Conservation (phyloP, 805 yeast species). For the Jamesozyma hellenica region DNA sequence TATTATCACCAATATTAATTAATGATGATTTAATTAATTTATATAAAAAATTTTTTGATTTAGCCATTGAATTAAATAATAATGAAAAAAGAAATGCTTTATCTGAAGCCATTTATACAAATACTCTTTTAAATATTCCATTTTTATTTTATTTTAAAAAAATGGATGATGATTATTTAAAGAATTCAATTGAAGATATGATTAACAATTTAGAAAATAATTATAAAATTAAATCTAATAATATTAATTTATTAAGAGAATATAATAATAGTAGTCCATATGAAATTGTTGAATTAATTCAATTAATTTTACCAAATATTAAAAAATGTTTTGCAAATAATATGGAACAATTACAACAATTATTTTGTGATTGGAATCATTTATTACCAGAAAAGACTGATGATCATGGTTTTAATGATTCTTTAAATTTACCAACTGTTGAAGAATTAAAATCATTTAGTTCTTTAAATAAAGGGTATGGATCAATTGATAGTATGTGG, state of each 20-base stretch:
- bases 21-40: slow-evolving; percentile 41
- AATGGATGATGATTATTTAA: slow-evolving; percentile 20
- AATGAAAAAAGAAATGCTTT: slow-evolving; percentile 40
- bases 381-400: slow-evolving; percentile 28
- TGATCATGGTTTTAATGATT: slow-evolving; percentile 26
- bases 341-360: slow-evolving; percentile 32
- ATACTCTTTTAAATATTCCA: slow-evolving; percentile 55
- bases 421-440: slow-evolving; percentile 30
- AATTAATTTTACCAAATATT: slow-evolving; percentile 44
- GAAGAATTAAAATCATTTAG: slow-evolving; percentile 27
- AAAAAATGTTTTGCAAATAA: slow-evolving; percentile 30
- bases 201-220: slow-evolving; percentile 35
- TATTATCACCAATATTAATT: slow-evolving; percentile 51
- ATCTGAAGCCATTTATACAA: slow-evolving; percentile 60
- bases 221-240: slow-evolving; percentile 13
- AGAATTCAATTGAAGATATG: slow-evolving; percentile 34
- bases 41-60: slow-evolving; percentile 42
- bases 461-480: slow-evolving; percentile 31
- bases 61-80: slow-evolving; percentile 48
- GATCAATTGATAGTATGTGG: slow-evolving; percentile 61
- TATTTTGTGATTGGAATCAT: slow-evolving; percentile 33
- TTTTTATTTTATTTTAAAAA: slow-evolving; percentile 42
- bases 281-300: slow-evolving; percentile 38
- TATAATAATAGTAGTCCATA: slow-evolving; percentile 35
- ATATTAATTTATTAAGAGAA: slow-evolving; percentile 19